phyloP scores from a whole-genome alignment of 2,329 filamentous ascomycete species.

The Emergomyces pasteurianus region DNA sequence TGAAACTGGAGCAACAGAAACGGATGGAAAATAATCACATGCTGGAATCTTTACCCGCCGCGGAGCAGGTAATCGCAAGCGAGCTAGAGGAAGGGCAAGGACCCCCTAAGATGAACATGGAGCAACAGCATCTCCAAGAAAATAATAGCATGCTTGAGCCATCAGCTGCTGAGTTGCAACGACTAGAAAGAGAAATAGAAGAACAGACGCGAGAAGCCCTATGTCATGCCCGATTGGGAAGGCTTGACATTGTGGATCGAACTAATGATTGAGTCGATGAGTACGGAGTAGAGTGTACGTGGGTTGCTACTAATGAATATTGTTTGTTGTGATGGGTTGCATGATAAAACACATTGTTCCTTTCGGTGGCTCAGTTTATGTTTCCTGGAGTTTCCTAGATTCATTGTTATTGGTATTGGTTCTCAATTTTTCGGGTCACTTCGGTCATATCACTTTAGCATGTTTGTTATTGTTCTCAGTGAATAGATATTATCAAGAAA shows the following conservation, averaged over 20 bases:
- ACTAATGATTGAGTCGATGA: not conserved
- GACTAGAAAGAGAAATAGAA: slow-evolving; percentile 14
- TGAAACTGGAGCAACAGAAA: not conserved
- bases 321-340: not conserved
- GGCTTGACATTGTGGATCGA: slow-evolving; percentile 8
- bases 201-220: slow-evolving; percentile 21
- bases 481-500: not conserved
- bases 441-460: not conserved
- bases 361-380: not conserved
- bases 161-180: not conserved
- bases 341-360: not conserved
- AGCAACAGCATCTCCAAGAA: not conserved
- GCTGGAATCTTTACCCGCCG: not conserved
- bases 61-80: not conserved
- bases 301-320: not conserved
- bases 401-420: not conserved
- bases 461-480: not conserved
- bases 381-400: not conserved
- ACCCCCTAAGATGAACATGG: not conserved
- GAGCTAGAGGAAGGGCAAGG: not conserved
- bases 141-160: not conserved
- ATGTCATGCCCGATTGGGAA: slow-evolving; percentile 10
- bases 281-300: not conserved
- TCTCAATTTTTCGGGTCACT: not conserved
- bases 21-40: not conserved